Base-by-base conservation (phyloP, 371 early-diverging fungal species). In the Rhizopus stolonifer region DNA sequence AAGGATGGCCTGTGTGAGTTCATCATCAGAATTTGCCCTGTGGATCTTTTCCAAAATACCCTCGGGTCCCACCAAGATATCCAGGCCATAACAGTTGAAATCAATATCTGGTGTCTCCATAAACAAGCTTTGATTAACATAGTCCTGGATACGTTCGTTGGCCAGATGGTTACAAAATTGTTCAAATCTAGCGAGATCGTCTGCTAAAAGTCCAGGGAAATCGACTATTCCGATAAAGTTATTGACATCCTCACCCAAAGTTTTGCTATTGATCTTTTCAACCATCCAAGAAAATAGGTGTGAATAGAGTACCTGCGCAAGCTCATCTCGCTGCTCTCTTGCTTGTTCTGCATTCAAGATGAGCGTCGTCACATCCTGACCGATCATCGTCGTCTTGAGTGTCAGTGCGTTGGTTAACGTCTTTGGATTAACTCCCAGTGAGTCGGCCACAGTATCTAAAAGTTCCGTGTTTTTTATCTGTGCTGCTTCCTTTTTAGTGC, bases 271-370 rank as follows among this genome's bases (percentile, higher is more conserved):
- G 67, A 94, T 78, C 46, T 86, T 87, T 61, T 95, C 96, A 17
- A 94, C 83, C 18, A 98, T 61, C 91, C 94, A 96, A 14, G 85
- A 78, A 60, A 93, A 88, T 24, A 95, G 61, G 11, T 93, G 79
- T 8, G 86, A 83, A 64, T 95, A 95, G 6, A 96, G 78, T 6
- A 81, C 73, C 31, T 80, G 72, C 3, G 91, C 90, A 3, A 96
- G 74, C 1, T 77, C 74, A 60, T 94, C 93, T n/a, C 94, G 79
- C 64, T 94, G 94, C 1, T 56, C 49, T 7, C 64, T 56, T 0
- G 97, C 93, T 34, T 82, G 84, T 19, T 85, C 83, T 7, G 84
- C 75, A 63, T 93, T 87, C 22, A 96, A 76, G 38, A 92, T 91
- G 5, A 93, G 82, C 1, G 95, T 92, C 54, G 90, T 93, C 21